Base-by-base conservation (phyloP, 176 grass and related monocot genomes). In the Aegilops speltoides region DNA sequence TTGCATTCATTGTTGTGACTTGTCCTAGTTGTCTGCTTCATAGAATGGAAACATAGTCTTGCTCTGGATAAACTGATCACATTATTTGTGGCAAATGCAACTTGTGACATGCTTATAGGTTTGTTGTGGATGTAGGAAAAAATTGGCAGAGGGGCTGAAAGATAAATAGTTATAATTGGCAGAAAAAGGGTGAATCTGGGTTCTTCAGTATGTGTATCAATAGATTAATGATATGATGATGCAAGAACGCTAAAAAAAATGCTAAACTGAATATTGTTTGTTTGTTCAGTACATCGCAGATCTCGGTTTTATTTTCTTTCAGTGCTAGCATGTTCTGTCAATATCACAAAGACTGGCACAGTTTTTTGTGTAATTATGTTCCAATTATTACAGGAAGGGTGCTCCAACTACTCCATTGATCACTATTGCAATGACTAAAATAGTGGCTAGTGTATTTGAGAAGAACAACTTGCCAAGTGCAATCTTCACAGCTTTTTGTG, bases 401-500 rank as follows among this genome's bases (percentile, higher is more conserved):
- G 94, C 97, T 68, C 97, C 97, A 52, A 99, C 97, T 23, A 99
- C 97, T 85, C 94, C 97, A 61, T 87, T 99, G 76, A 93, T 99
- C 90, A 99, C 97, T 33, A 86, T 99, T 84, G 97, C 97, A 64
- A 99, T 93, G 90, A 94, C 92, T 50, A 90, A 99, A 89, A 92
- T 99, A 84, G 34, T 99, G 84, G 90, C 90, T 80, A 86, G 94
- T 62, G 97, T 99, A 81, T 83, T 99, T 80, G 90, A 99, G 56
- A 99, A 92, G 82, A 99, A 99, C 89, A 96, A 96, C 34, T 85
- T 99, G 86, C 94, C 97, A 73, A 89, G 88, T 14, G 89, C 92
- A 85, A 96, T 98, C 85, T 98, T 98, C 65, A 96, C 97, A 23
- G 87, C 94, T 29, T 98, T 98, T 90, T 98, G 97, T 85, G 97